These are phyloP conservation scores for Ogataea trehaloabstinens DNA, from an alignment of 805 yeast genomes.

Conservation along the genomic window DNA sequence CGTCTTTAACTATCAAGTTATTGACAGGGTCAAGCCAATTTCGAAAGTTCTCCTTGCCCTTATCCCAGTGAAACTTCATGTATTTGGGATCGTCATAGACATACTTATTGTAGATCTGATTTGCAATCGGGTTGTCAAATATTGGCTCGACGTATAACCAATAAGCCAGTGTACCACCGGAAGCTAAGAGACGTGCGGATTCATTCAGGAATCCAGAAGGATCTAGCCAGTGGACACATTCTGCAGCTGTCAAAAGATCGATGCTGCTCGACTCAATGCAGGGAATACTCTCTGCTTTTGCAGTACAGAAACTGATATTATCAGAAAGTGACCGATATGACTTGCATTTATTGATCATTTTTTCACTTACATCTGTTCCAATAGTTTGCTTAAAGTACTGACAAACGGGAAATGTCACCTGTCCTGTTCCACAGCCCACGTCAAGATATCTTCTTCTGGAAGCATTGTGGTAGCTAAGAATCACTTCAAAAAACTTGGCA, in stretches of 20 bases:
- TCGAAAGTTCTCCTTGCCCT: slow-evolving; percentile 42
- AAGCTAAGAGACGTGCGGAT: slow-evolving; percentile 47
- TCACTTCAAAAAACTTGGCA: slow-evolving; percentile 37
- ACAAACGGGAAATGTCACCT: slow-evolving; percentile 56
- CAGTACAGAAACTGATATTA: slow-evolving; percentile 20
- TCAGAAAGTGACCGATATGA: slow-evolving; percentile 4
- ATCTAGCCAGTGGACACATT: slow-evolving; percentile 79
- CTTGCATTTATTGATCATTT: slow-evolving; percentile 52
- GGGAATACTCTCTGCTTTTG: slow-evolving; percentile 28
- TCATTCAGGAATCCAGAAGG: slow-evolving; percentile 36
- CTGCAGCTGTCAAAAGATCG: slow-evolving; percentile 72
- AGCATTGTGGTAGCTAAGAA: slow-evolving; percentile 36
- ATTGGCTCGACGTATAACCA: slow-evolving; percentile 77
- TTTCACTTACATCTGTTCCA: slow-evolving; percentile 61
- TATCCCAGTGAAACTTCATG: slow-evolving; percentile 49
- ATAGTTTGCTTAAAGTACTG: slow-evolving; percentile 46
- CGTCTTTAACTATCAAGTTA: slow-evolving; percentile 15
- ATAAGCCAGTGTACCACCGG: slow-evolving; percentile 64
- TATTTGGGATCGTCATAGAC: slow-evolving; percentile 46
- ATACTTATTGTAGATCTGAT: slow-evolving; percentile 48
- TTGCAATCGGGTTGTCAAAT: slow-evolving; percentile 48
- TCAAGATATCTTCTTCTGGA: slow-evolving; percentile 47
- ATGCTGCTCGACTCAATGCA: slow-evolving; percentile 32
- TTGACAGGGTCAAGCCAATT: slow-evolving; percentile 27
- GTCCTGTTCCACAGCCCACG: slow-evolving; percentile 81